These are phyloP conservation scores for Pachysandra terminalis DNA, from an alignment of 164 flowering plant species.

Conservation along the genomic window DNA sequence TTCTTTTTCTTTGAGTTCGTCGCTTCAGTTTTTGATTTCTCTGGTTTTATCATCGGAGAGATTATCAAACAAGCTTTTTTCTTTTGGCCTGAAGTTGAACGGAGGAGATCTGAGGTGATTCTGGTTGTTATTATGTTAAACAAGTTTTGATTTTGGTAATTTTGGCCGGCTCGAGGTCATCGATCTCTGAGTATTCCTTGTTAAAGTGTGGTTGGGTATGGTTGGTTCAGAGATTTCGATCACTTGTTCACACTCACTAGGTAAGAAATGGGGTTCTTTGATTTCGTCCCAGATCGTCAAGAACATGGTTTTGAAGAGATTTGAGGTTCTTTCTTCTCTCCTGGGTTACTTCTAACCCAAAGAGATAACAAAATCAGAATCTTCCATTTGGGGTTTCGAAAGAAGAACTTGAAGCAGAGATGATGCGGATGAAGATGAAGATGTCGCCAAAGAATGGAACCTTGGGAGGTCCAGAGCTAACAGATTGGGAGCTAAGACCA, in stretches of 20 bases:
- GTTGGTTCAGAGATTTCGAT: constrained; percentile 19
- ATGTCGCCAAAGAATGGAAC: constrained; percentile 25
- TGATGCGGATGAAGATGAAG: constrained; percentile 63
- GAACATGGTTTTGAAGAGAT: constrained; percentile 20
- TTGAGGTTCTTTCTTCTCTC: constrained; percentile 17
- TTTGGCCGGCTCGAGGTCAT: neutral
- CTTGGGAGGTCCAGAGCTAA: constrained; percentile 20
- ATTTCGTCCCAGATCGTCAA: constrained; percentile 19
- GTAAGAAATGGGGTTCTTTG: constrained; percentile 25
- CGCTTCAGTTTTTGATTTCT: constrained; percentile 9
- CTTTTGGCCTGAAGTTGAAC: no score
- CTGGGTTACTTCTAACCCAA: constrained; percentile 7
- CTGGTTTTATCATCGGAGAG: constrained; percentile 8
- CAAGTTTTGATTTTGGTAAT: neutral
- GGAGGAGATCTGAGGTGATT: constrained; percentile 5
- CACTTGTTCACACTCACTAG: neutral
- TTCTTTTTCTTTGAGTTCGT: constrained; percentile 1
- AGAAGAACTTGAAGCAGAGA: constrained; percentile 15
- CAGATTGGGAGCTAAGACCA: constrained; percentile 87
- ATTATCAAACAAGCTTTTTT: neutral
- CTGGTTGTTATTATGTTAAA: neutral
- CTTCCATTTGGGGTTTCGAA: neutral
- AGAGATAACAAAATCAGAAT: neutral
- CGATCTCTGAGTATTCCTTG: neutral
- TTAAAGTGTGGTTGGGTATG: constrained; percentile 5